Evolutionary conservation across 1,284 basidiomycete genomes (phyloP).

Genomic region (Apiotrichum gracile): DNA sequence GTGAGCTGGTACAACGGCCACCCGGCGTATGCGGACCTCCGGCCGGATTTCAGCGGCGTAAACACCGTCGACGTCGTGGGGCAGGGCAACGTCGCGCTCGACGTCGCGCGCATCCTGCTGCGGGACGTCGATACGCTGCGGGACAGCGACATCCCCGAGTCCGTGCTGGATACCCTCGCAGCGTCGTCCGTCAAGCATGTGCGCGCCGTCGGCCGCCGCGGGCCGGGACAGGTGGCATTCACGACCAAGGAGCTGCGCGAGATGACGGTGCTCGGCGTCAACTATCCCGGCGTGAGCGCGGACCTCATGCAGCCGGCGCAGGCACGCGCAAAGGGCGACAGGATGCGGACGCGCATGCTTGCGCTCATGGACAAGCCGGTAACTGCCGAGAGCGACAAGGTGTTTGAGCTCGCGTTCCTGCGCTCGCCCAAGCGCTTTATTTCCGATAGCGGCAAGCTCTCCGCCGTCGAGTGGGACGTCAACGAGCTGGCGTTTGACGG

Average conservation of each 20-base stretch:
- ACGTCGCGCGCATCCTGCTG: slow-evolving; percentile 86
- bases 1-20: slow-evolving; percentile 99
- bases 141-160: slow-evolving; percentile 72
- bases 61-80: slow-evolving; percentile 80
- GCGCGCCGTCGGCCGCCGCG: slow-evolving; percentile 76
- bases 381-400: slow-evolving; percentile 46
- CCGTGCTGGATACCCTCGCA: slow-evolving; percentile 65
- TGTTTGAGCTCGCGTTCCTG: slow-evolving; percentile 78
- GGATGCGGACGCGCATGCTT: slow-evolving; percentile 51
- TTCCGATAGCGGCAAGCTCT: slow-evolving; percentile 41
- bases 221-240: slow-evolving; percentile 83
- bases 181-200: slow-evolving; percentile 59
- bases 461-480: slow-evolving; percentile 33
- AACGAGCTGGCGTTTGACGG: slow-evolving; percentile 31
- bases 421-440: slow-evolving; percentile 59
- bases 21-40: slow-evolving; percentile 55
- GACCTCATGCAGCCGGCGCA: slow-evolving; percentile 41
- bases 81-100: slow-evolving; percentile 93
- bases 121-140: slow-evolving; percentile 57
- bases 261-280: slow-evolving; percentile 69
- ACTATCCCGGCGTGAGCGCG: slow-evolving; percentile 39
- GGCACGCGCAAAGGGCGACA: slow-evolving; percentile 38
- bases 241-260: slow-evolving; percentile 93
- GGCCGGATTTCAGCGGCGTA: slow-evolving; percentile 53
- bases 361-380: slow-evolving; percentile 45